Evolutionary conservation across 2,329 filamentous ascomycete genomes (phyloP), one percentile per base, ranked within the genome.

Genomic region (Colletotrichum liriopes): DNA sequence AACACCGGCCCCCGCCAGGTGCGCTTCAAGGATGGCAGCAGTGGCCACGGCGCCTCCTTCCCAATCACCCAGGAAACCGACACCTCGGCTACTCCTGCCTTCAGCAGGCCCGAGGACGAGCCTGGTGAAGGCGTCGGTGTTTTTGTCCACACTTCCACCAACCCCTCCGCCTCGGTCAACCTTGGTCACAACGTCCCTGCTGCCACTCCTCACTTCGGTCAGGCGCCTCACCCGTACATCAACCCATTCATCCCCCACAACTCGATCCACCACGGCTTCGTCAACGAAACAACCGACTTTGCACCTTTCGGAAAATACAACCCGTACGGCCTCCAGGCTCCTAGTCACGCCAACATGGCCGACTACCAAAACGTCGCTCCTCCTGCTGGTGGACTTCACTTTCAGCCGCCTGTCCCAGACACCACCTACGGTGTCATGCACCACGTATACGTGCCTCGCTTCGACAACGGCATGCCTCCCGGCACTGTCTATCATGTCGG

Each of bases 371-470:
- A 84, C 74, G 74, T 81, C n/a, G 77, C 75, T n/a, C 85, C 83
- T 74, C 82, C 83, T 52, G 79, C 81, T 39, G 77, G 77, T 59
- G 86, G 86, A 65, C 78, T 87, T 61, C 86, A 88, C 78, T 91
- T 88, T 76, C 87, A 91, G 76, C 90, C 89, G 1, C 89, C 87
- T 37, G 87, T 89, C 20, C 88, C 88, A 4, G 87, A 90, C 75
- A 90, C 88, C 20, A 87, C 86, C 54, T 84, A 86, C 77, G 90
- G 89, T 4, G 85, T 88, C 2, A 87, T 88, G 69, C 77, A 84
- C 37, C 88, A 91, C 74, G 84, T 85, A 26, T 91, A 90, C 75
- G 80, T 87, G 64, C 89, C 90, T 73, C 88, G 87, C 54, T 84
- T 82, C 75, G 88, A 90, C 76, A 79, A 77, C 54, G 78, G 78